phyloP scores from a whole-genome alignment of 2,329 filamentous ascomycete genomes.

The Talaromyces sp. region DNA sequence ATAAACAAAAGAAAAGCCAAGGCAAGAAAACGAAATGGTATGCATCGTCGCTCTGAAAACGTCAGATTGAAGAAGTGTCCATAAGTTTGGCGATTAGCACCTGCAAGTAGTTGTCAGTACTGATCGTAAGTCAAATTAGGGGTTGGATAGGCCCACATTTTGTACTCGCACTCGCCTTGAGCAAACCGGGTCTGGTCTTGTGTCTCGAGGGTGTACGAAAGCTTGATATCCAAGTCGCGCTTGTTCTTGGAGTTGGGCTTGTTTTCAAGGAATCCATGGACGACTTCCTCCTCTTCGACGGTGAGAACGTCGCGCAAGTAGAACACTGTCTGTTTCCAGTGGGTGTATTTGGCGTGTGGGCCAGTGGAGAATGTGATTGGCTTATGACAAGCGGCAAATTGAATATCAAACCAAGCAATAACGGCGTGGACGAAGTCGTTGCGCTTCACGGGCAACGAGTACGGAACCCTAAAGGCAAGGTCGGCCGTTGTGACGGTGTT shows the following conservation, averaged over 20 bases:
- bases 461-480: conserved; percentile 76
- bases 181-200: conserved; percentile 65
- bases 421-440: conserved; percentile 95
- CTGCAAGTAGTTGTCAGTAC: neutral
- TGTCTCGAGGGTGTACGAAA: conserved; percentile 77
- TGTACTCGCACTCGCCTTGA: conserved; percentile 72
- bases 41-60: conserved; percentile 12
- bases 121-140: neutral
- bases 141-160: conserved; percentile 45
- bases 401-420: conserved; percentile 98
- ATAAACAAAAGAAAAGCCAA: neutral
- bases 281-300: conserved; percentile 77
- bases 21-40: conserved; percentile 11
- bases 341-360: conserved; percentile 97
- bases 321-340: conserved; percentile 99
- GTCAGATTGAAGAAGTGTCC: neutral
- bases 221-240: conserved; percentile 86
- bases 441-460: conserved; percentile 69
- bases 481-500: conserved; percentile 83
- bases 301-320: conserved; percentile 92
- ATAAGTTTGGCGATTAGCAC: conserved; percentile 3
- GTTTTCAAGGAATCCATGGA: conserved; percentile 70
- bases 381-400: conserved; percentile 98
- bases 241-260: conserved; percentile 91
- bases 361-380: conserved; percentile 94